Evolutionary conservation across 2,329 filamentous ascomycete genomes (phyloP).

Genomic region (Diaporthe batatas): DNA sequence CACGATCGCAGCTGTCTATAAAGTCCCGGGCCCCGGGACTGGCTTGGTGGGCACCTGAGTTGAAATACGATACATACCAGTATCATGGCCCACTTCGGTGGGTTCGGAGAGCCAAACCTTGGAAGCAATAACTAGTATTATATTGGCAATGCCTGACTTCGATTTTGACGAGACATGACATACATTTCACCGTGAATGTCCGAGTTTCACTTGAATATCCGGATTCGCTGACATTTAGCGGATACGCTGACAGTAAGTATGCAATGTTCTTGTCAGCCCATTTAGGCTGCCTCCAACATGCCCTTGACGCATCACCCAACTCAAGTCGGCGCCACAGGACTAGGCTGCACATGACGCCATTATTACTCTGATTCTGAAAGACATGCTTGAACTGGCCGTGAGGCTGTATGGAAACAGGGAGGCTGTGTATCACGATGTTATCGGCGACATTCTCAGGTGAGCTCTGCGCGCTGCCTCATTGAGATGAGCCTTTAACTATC

Average conservation of each 20-base stretch:
- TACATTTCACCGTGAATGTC: background rate
- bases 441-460: background rate
- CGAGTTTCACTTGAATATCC: background rate
- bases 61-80: background rate
- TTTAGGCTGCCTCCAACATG: too few species aligned
- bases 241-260: constrained; percentile 1
- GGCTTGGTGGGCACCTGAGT: background rate
- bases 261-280: background rate
- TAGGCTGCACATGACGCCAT: too few species aligned
- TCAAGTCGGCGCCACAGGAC: background rate
- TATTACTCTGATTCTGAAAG: background rate
- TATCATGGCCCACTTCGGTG: background rate
- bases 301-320: too few species aligned
- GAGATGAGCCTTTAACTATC: too few species aligned
- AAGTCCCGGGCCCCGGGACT: too few species aligned
- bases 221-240: background rate
- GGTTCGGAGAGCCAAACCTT: too few species aligned
- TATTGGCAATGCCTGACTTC: background rate
- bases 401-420: background rate
- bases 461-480: too few species aligned
- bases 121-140: background rate
- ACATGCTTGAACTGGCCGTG: background rate
- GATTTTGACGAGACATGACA: background rate
- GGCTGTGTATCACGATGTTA: background rate
- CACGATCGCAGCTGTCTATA: background rate